These are phyloP conservation scores for Penicillium sp. DNA, from an alignment of 2,329 filamentous ascomycete genomes.

Conservation along the genomic window DNA sequence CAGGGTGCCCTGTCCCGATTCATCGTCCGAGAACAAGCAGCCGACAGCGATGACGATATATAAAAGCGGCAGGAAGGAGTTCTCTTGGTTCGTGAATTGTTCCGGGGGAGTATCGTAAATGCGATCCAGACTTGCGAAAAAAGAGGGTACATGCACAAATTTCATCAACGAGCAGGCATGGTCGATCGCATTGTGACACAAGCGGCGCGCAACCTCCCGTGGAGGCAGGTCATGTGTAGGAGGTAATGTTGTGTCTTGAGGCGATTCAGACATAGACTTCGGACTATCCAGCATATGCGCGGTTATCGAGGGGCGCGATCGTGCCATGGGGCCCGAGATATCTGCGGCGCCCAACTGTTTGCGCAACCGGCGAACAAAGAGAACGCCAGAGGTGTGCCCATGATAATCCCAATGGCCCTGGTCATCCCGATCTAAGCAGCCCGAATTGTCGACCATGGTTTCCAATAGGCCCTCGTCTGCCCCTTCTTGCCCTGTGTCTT, in stretches of 20 bases:
- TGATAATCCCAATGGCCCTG: constrained; percentile 93
- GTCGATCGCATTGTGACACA: constrained; percentile 60
- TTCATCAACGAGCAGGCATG: constrained; percentile 64
- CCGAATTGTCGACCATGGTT: constrained; percentile 93
- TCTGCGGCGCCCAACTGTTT: constrained; percentile 72
- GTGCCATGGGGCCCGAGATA: constrained; percentile 55
- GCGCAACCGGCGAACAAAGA: constrained; percentile 82
- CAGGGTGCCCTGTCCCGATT: constrained; percentile 44
- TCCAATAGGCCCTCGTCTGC: constrained; percentile 72
- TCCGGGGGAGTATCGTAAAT: constrained; percentile 70
- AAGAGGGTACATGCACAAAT: constrained; percentile 77
- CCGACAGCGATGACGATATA: constrained; percentile 70
- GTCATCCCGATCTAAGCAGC: constrained; percentile 87
- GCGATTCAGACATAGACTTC: constrained; percentile 62
- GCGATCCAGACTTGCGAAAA: constrained; percentile 72
- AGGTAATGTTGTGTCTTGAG: constrained; percentile 54
- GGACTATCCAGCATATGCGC: constrained; percentile 67
- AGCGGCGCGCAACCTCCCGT: constrained; percentile 53
- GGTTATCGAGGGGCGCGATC: constrained; percentile 47
- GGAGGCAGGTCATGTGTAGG: constrained; percentile 68
- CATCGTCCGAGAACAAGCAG: constrained; percentile 66
- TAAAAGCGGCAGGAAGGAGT: constrained; percentile 66
- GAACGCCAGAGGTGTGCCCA: constrained; percentile 85
- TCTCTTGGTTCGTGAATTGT: constrained; percentile 62
- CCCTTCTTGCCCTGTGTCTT: constrained; percentile 35